Evolutionary conservation across 495 filamentous ascomycete species (phyloP), one percentile per base, ranked within the genome.

Genomic region (Friedmanniomyces simplex): DNA sequence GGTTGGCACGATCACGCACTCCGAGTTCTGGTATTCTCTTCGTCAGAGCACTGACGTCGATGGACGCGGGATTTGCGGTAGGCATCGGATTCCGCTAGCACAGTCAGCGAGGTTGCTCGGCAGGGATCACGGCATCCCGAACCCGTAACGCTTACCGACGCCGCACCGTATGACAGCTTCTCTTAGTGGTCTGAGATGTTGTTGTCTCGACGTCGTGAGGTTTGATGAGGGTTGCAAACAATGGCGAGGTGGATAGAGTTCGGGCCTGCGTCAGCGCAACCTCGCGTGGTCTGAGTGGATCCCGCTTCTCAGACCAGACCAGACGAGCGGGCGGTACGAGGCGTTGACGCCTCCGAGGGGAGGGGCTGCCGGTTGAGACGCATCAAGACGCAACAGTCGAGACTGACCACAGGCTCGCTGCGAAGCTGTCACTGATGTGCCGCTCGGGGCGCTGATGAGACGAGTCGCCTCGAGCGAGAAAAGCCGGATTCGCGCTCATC

Each of bases 51-150:
- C 13, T 52, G 55, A 11, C 34, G 48, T 59, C 36, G 13, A 18
- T 32, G 3, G 49, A 53, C n/a, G 24, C 6, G 20, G 24, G 50
- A 47, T 52, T 21, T 42, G 50, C 49, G 50, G 50, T 10, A 32
- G 56, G 48, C 56, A 53, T 59, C 24, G 43, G 24, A 21, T 53
- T 32, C 32, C 56, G 56, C 56, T 59, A 43, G 39, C 39, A 43
- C 14, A n/a, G 14, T 43, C 28, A 32, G 28, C 28, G 28, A 32
- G 28, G 10, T 32, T 32, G 28, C 3, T n/a, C n/a, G 28, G 10
- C 10, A 10, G 10, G 28, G 39, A 43, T n/a, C 39, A 43, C 39
- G 18, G 18, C 39, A 20, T 43, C 5, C 13, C 13, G 14, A 5
- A 16, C 18, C 39, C 39, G 14, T 13, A 43, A 43, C 18, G 18